Conservation (phyloP, 2,329 filamentous ascomycete species). For the Phialophora chinensis region DNA sequence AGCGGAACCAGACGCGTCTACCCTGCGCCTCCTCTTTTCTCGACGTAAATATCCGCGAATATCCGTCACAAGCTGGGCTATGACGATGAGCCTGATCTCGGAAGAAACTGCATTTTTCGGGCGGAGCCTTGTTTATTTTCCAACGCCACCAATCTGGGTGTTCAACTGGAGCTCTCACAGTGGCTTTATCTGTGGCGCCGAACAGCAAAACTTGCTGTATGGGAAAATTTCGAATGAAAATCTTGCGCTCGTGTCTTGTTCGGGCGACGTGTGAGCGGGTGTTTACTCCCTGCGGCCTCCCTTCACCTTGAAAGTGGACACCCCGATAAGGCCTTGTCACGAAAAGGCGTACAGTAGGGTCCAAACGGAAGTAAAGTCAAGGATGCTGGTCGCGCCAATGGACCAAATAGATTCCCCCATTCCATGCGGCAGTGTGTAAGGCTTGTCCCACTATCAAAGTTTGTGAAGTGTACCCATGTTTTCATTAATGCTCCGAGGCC, state of each 20-base stretch:
- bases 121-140: slow-evolving; percentile 19
- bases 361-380: not conserved
- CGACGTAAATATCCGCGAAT: slow-evolving; percentile 15
- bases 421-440: not conserved
- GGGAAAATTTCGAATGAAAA: slow-evolving; percentile 18
- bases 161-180: not conserved
- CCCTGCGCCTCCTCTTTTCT: not conserved
- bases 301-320: slow-evolving; percentile 6
- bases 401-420: slow-evolving; percentile 10
- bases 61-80: slow-evolving; percentile 9
- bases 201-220: slow-evolving; percentile 1
- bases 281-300: slow-evolving; percentile 7
- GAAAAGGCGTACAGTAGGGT: slow-evolving; percentile 22
- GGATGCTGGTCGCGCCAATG: not conserved
- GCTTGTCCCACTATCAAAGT: slow-evolving; percentile 1
- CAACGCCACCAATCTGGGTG: slow-evolving; percentile 15
- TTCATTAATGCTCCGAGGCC: not conserved
- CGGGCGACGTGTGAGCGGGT: not conserved
- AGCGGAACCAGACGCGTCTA: not conserved
- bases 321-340: slow-evolving; percentile 24
- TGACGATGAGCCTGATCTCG: slow-evolving; percentile 4
- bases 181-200: slow-evolving; percentile 20
- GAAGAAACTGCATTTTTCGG: slow-evolving; percentile 15
- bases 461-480: slow-evolving; percentile 1
- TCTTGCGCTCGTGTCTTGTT: slow-evolving; percentile 1